Conservation (phyloP, 2,329 filamentous ascomycete species). For the Chrysosporium keratinophilum region DNA sequence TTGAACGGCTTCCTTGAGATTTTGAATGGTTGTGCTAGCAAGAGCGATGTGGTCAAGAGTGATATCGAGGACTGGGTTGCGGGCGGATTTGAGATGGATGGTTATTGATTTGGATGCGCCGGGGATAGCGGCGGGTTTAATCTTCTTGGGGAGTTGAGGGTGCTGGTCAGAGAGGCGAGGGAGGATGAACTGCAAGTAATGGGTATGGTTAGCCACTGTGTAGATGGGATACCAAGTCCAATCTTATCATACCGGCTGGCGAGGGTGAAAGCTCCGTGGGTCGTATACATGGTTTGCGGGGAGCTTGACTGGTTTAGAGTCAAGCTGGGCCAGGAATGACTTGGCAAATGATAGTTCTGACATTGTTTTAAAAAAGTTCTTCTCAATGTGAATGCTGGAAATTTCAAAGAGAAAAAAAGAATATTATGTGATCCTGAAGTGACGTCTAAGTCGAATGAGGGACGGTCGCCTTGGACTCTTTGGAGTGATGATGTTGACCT, state of each 20-base stretch:
- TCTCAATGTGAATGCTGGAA: neutral
- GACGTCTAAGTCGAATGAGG: neutral
- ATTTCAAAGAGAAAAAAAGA: neutral
- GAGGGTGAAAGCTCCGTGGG: slow-evolving; percentile 63
- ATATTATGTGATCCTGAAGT: no score
- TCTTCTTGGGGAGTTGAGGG: slow-evolving; percentile 36
- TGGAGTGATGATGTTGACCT: neutral
- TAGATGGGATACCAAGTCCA: neutral
- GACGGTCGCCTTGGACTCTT: neutral
- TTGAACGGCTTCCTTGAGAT: slow-evolving; percentile 63
- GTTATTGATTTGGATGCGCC: slow-evolving; percentile 34
- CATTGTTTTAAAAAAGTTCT: slow-evolving; percentile 40
- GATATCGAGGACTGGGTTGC: slow-evolving; percentile 61
- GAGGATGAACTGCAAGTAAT: slow-evolving; percentile 34
- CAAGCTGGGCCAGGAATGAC: slow-evolving; percentile 68
- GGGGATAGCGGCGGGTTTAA: slow-evolving; percentile 25
- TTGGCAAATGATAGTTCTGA: slow-evolving; percentile 78
- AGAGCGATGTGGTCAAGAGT: slow-evolving; percentile 51
- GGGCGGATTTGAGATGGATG: slow-evolving; percentile 45
- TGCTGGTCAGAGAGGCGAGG: slow-evolving; percentile 36
- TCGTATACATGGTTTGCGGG: slow-evolving; percentile 87
- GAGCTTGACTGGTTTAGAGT: slow-evolving; percentile 68
- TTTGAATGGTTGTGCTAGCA: slow-evolving; percentile 62
- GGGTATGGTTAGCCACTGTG: neutral
- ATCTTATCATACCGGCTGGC: slow-evolving; percentile 57